phyloP scores from a whole-genome alignment of 2,329 filamentous ascomycete species.

The Alternaria arborescens region DNA sequence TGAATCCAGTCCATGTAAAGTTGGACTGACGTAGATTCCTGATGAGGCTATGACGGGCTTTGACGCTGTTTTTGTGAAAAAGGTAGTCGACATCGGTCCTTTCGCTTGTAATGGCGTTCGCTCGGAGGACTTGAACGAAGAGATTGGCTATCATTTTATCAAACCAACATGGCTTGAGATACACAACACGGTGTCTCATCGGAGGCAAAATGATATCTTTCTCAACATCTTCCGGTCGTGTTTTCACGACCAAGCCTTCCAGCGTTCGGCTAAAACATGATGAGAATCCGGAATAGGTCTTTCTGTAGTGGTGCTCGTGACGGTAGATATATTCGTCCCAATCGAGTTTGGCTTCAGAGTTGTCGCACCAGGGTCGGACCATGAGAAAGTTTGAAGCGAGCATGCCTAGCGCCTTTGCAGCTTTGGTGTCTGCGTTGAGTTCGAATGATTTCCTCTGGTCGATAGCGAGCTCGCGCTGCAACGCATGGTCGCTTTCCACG shows the following conservation, averaged over 20 bases:
- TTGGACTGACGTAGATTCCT: conserved; percentile 82
- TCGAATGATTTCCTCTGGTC: conserved; percentile 54
- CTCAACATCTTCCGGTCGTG: conserved; percentile 75
- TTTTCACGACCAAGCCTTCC: conserved; percentile 83
- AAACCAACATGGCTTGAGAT: conserved; percentile 82
- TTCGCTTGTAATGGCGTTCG: conserved; percentile 89
- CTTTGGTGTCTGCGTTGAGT: conserved; percentile 46
- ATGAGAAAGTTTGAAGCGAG: conserved; percentile 75
- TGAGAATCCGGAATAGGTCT: conserved; percentile 64
- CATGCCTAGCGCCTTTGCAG: conserved; percentile 69
- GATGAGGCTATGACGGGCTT: conserved; percentile 72
- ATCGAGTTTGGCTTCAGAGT: conserved; percentile 67
- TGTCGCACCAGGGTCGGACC: conserved; percentile 79
- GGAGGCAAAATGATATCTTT: conserved; percentile 71
- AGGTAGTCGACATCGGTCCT: conserved; percentile 85
- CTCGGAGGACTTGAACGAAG: conserved; percentile 83
- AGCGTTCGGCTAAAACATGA: conserved; percentile 73
- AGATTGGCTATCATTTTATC: conserved; percentile 85
- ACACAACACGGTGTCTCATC: conserved; percentile 74
- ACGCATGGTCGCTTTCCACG: conserved; percentile 34
- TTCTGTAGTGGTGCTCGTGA: conserved; percentile 58
- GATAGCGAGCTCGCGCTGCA: conserved; percentile 45
- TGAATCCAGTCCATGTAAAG: conserved; percentile 86
- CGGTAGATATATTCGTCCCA: conserved; percentile 76
- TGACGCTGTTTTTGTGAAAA: conserved; percentile 79